Percentiles rank a stretch among this genome's conserved stretches.
phyloP scores from a whole-genome alignment of 164 flowering plant species.

The Chloranthus sessilifolius region DNA sequence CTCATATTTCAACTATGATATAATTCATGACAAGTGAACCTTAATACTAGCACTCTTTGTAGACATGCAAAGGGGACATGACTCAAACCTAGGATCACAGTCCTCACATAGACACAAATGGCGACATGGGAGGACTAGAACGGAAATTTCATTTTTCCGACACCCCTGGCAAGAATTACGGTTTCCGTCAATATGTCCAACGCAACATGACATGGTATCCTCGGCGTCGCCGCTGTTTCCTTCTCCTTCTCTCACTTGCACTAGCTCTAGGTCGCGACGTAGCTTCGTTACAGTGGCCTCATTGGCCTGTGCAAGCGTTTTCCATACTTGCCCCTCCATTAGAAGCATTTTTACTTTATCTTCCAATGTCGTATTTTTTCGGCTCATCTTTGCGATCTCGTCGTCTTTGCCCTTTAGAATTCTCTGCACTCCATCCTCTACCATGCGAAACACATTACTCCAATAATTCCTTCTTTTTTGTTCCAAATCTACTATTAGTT shows the following conservation, averaged over 20 bases:
- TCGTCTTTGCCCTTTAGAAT: conserved; percentile 11
- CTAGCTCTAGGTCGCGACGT: conserved; percentile 17
- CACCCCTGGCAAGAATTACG: conserved; percentile 5
- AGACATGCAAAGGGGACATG: conserved; percentile 11
- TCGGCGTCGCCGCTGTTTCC: conserved; percentile 4
- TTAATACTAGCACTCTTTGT: conserved; percentile 9
- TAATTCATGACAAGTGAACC: conserved; percentile 7
- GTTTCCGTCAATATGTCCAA: not conserved
- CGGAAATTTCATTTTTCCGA: conserved; percentile 3
- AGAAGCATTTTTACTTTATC: conserved; percentile 9
- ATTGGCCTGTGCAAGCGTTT: conserved; percentile 13
- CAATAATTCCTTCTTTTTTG: conserved; percentile 7
- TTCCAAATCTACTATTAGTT: conserved; percentile 12
- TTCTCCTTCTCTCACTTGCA: conserved; percentile 9
- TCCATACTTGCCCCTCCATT: conserved; percentile 16
- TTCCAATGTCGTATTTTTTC: conserved; percentile 10
- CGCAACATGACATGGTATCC: conserved; percentile 4
- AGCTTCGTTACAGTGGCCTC: conserved; percentile 13
- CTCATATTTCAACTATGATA: no score
- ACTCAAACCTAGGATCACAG: conserved; percentile 3
- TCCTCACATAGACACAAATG: conserved; percentile 11
- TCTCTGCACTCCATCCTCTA: conserved; percentile 5
- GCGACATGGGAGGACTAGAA: conserved; percentile 11
- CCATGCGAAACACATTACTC: conserved; percentile 5
- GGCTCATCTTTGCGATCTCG: conserved; percentile 8